Conservation (phyloP, 805 yeast genomes). For the Schizosaccharomyces pombe region DNA sequence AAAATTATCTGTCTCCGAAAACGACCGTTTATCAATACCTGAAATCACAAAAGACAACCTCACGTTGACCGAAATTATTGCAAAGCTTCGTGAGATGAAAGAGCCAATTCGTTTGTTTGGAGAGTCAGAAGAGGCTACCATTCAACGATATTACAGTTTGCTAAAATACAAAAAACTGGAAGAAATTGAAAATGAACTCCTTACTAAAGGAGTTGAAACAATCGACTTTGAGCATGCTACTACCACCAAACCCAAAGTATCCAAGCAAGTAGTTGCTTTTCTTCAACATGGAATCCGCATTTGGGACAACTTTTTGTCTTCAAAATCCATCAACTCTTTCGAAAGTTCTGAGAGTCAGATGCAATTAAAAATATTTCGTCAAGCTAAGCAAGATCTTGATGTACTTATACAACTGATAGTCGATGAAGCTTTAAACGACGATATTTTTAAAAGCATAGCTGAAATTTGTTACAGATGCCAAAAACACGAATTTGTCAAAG, state of each 20-base stretch:
- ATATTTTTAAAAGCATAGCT: slow-evolving; percentile 29
- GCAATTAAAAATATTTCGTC: slow-evolving; percentile 10
- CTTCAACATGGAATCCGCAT: slow-evolving; percentile 23
- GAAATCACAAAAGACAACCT: background rate
- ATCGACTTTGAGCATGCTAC: slow-evolving; percentile 2
- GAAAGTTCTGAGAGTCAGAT: slow-evolving; percentile 5
- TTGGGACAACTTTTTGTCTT: slow-evolving; percentile 17
- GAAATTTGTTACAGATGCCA: slow-evolving; percentile 44
- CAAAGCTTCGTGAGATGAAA: slow-evolving; percentile 12
- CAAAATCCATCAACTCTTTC: background rate
- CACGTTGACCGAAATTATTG: slow-evolving; percentile 14
- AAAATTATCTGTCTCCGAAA: background rate
- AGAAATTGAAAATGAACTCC: slow-evolving; percentile 1
- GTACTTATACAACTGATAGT: slow-evolving; percentile 35
- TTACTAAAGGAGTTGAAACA: slow-evolving; percentile 9
- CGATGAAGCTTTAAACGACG: slow-evolving; percentile 18
- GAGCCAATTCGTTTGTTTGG: slow-evolving; percentile 12
- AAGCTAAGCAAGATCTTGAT: slow-evolving; percentile 15
- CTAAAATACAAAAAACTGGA: background rate
- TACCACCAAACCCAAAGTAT: slow-evolving; percentile 18
- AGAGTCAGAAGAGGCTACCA: slow-evolving; percentile 12
- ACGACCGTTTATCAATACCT: background rate
- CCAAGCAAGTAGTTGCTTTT: slow-evolving; percentile 26
- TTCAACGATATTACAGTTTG: slow-evolving; percentile 10
- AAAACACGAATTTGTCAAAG: slow-evolving; percentile 23